phyloP scores from a whole-genome alignment of 1,139 yeast genomes.

The Taphrina wiesneri region DNA sequence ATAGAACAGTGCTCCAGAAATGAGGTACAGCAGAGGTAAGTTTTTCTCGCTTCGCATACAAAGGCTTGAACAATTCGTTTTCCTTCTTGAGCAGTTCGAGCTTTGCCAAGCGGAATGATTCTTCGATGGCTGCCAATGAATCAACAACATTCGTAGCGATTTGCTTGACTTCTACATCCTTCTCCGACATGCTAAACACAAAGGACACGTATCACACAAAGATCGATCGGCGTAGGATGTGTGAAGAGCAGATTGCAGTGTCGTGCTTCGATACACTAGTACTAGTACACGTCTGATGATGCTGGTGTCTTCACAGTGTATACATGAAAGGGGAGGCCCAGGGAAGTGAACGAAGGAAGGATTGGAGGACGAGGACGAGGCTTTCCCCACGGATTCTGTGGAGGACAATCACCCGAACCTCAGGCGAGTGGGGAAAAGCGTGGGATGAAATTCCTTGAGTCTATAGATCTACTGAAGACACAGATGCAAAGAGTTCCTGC shows the following conservation, averaged over 20 bases:
- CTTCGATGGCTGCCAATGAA: constrained; percentile 20
- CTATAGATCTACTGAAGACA: no score
- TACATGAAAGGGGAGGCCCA: neutral
- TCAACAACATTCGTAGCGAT: constrained; percentile 26
- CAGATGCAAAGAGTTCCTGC: no score
- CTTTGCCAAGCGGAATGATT: constrained; percentile 26
- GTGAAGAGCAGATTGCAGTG: no score
- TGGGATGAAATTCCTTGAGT: neutral
- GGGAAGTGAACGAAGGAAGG: no score
- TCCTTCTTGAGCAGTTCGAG: constrained; percentile 17
- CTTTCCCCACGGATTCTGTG: neutral
- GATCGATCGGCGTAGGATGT: no score
- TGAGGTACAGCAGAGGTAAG: constrained; percentile 31
- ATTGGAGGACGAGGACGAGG: neutral
- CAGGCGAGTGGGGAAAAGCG: neutral
- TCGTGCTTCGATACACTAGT: neutral
- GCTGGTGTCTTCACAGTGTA: neutral
- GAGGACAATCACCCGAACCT: neutral
- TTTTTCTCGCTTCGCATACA: constrained; percentile 26
- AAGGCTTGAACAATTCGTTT: constrained; percentile 25
- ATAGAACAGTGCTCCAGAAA: constrained; percentile 28
- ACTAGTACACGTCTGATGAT: neutral
- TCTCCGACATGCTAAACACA: constrained; percentile 6
- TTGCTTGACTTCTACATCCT: constrained; percentile 16
- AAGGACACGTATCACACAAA: no score